These are phyloP conservation scores for Paramecium bursaria DNA, from an alignment of 73 alveolate genomes.

Conservation along the genomic window DNA sequence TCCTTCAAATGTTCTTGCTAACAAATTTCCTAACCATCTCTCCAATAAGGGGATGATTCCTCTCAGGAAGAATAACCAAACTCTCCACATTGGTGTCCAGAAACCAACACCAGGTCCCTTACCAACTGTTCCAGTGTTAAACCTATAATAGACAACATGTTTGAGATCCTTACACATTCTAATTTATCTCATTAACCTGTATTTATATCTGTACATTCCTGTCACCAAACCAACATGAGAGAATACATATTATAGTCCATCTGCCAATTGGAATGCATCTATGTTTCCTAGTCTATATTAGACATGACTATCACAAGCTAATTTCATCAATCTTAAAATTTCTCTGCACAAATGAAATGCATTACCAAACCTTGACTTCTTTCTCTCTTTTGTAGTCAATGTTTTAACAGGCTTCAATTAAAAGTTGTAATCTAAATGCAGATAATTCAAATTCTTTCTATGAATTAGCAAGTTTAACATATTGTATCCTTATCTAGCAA, in stretches of 20 bases:
- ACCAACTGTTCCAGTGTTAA: constrained; percentile 99
- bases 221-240: constrained; percentile 99
- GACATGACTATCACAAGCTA: constrained; percentile 98
- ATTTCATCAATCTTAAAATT: constrained; percentile 97
- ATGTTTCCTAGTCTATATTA: constrained; percentile 99
- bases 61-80: constrained; percentile 99
- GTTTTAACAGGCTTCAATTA: constrained; percentile 99
- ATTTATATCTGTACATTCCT: constrained; percentile 99
- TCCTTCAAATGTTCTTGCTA: constrained; percentile 99
- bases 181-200: constrained; percentile 99
- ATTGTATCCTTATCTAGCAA: constrained; percentile 99
- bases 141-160: constrained; percentile 99
- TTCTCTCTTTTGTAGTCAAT: constrained; percentile 98
- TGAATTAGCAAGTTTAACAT: constrained; percentile 99
- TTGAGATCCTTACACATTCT: constrained; percentile 99
- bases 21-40: constrained; percentile 99
- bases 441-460: constrained; percentile 98
- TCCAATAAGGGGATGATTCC: constrained; percentile 99
- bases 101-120: constrained; percentile 99
- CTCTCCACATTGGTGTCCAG: constrained; percentile 99
- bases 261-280: constrained; percentile 99
- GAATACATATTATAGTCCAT: constrained; percentile 98
- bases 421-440: constrained; percentile 99
- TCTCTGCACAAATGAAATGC: constrained; percentile 99
- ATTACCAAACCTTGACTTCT: constrained; percentile 99